Conservation (phyloP, 257 asterid species). For the Nemophila menziesii region DNA sequence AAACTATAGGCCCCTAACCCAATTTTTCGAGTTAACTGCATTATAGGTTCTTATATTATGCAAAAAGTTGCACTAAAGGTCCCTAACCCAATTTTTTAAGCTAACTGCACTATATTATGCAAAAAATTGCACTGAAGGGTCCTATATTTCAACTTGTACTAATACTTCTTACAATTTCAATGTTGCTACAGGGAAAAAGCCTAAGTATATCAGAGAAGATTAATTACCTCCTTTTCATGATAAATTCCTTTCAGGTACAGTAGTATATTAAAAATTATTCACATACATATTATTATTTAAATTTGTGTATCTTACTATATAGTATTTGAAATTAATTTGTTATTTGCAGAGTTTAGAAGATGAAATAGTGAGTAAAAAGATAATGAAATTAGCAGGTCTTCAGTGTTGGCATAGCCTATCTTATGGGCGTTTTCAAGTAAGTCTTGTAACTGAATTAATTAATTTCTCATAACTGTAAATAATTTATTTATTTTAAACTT, state of each 20-base stretch:
- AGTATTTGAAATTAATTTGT: neutral
- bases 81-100: no score
- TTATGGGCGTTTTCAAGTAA: constrained; percentile 88
- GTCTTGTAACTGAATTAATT: neutral
- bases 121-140: no score
- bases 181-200: constrained; percentile 73
- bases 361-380: constrained; percentile 78
- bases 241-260: constrained; percentile 90
- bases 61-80: no score
- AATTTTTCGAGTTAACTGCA: no score
- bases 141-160: neutral
- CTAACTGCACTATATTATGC: no score
- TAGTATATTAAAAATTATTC: no score
- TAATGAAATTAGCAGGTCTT: constrained; percentile 75
- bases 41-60: no score
- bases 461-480: neutral
- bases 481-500: constrained; percentile 6
- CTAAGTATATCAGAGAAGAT: constrained; percentile 82
- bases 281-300: no score
- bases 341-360: constrained; percentile 81
- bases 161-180: neutral
- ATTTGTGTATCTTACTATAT: neutral
- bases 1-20: no score
- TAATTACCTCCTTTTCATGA: constrained; percentile 89
- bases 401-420: constrained; percentile 96